phyloP scores from a whole-genome alignment of 2,329 filamentous ascomycete species.

The Venturia effusa region DNA sequence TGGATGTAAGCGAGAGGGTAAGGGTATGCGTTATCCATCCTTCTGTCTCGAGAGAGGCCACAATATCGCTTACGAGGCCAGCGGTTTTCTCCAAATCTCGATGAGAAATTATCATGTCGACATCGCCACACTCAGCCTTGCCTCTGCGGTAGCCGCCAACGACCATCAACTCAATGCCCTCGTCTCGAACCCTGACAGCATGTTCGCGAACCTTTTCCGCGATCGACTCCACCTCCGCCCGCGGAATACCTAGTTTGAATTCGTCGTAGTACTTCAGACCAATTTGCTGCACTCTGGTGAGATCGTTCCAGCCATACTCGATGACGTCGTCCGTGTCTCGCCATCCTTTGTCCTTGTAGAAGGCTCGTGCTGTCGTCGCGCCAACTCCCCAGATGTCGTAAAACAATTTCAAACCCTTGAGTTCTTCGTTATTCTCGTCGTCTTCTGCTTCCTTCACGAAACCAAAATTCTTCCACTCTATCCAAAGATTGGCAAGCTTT shows the following conservation, averaged over 20 bases:
- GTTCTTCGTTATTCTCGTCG: conserved; percentile 51
- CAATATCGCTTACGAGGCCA: conserved; percentile 61
- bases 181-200: conserved; percentile 50
- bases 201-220: conserved; percentile 51
- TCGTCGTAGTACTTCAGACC: conserved; percentile 92
- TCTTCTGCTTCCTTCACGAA: conserved; percentile 52
- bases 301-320: conserved; percentile 63
- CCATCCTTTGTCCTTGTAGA: conserved; percentile 69
- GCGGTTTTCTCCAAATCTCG: conserved; percentile 57
- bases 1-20: conserved; percentile 56
- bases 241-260: conserved; percentile 59
- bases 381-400: conserved; percentile 90
- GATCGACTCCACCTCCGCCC: conserved; percentile 63
- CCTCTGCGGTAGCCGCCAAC: conserved; percentile 77
- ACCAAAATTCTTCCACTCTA: conserved; percentile 58
- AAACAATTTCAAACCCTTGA: conserved; percentile 58
- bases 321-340: conserved; percentile 76
- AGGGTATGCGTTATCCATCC: conserved; percentile 75
- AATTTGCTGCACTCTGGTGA: conserved; percentile 80
- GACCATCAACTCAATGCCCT: conserved; percentile 48
- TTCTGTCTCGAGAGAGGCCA: conserved; percentile 56
- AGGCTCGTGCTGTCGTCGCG: conserved; percentile 66
- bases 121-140: conserved; percentile 64
- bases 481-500: conserved; percentile 68
- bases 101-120: conserved; percentile 78